Percentiles rank a stretch among this genome's conserved stretches.
Conservation (phyloP, 148 eudicot species). For the Arbutus unedo region DNA sequence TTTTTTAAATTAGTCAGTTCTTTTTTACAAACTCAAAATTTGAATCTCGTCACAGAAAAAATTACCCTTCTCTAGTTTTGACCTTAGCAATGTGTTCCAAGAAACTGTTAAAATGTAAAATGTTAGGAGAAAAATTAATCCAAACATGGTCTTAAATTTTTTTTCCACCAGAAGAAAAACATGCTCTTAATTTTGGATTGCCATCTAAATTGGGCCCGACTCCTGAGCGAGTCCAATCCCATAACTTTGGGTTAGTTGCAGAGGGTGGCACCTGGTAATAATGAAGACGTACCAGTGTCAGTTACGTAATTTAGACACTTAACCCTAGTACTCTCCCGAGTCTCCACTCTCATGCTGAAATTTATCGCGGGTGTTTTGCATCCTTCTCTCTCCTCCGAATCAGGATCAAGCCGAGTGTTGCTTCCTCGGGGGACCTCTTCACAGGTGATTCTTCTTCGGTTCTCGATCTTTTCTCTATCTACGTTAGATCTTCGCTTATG, state of each 20-base stretch:
- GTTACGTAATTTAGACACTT: background rate
- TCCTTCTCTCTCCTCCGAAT: background rate
- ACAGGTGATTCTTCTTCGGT: background rate
- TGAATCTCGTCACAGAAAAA: background rate
- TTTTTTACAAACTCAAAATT: no score
- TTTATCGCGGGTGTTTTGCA: background rate
- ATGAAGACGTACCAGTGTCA: background rate
- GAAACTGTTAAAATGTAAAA: background rate
- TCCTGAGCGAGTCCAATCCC: background rate
- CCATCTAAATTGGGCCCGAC: background rate
- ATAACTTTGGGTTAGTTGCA: background rate
- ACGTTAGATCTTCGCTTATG: background rate
- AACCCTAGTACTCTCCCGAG: background rate
- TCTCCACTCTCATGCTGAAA: background rate
- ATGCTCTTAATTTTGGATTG: background rate
- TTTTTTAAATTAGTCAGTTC: no score
- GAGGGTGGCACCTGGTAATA: constrained; percentile 5
- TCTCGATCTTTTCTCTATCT: background rate
- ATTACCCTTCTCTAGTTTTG: background rate
- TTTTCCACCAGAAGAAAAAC: background rate
- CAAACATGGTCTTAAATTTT: background rate
- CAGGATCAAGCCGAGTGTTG: background rate
- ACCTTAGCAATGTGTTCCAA: background rate
- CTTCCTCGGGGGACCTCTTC: background rate
- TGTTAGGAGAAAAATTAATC: background rate